Base-by-base conservation (phyloP, 805 yeast genomes). In the Yarrowia sp. region DNA sequence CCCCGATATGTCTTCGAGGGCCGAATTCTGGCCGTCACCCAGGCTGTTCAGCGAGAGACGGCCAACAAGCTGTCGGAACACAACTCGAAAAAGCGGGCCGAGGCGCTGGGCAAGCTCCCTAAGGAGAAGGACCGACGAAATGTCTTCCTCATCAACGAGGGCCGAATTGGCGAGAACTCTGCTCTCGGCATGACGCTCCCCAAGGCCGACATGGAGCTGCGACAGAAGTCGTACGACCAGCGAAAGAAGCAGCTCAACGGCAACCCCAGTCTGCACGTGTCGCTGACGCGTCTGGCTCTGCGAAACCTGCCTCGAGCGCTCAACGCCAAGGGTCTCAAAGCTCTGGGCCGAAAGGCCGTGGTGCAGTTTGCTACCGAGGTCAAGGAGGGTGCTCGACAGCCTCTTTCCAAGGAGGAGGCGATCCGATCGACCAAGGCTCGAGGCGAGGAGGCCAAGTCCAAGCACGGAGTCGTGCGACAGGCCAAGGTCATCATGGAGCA, bases 341-440 rank as follows among this genome's bases (percentile, higher is more conserved):
- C 96, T 0, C 78, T 94, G 55, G 97, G 96, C 38, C 86, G 99
- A 74, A 89, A 90, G 72, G 97, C 97, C 0, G 90, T 94, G 63
- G 97, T 94, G 21, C 87, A 87, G 69, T 94, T 93, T 76, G 97
- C 98, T 13, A 88, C 83, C 19, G 97, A 93, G 71, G 97, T 89
- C 6, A 86, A 82, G 68, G 81, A 83, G 39, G 85, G 78, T 4
- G 74, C 77, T 62, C 85, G 99, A 76, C 96, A 90, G 68, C 88
- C 96, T 8, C 78, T 94, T 62, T 86, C 90, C 35, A 89, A 90
- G 73, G 99, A 94, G 73, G 99, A 94, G 76, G 75, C 88, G 19
- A 80, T 78, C 61, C 84, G 98, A 70, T 91, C 98, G 2, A 81
- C 84, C 4, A 85, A 84, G 68, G 49, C 64, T 22, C 56, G 68